phyloP scores from a whole-genome alignment of 768 basidiomycete species.

The Cystobasidium onofrii region DNA sequence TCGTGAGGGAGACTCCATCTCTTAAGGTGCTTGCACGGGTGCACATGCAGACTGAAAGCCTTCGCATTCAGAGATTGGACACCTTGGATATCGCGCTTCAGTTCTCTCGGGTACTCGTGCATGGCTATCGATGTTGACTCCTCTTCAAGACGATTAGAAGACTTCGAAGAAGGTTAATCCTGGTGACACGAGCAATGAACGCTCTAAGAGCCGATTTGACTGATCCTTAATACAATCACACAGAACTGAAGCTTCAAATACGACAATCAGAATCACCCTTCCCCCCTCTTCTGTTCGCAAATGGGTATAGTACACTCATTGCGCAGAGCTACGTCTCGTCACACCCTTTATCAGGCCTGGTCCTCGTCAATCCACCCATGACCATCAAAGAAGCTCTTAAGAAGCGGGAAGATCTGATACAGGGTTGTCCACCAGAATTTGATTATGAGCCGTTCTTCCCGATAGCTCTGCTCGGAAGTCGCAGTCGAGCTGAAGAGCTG shows the following conservation, averaged over 20 bases:
- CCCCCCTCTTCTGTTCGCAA: slow-evolving; percentile 56
- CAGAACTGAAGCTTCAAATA: slow-evolving; percentile 48
- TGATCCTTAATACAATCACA: not conserved
- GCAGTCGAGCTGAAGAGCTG: not conserved
- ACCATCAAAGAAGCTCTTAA: slow-evolving; percentile 47
- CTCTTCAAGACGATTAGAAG: not conserved
- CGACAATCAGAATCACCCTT: slow-evolving; percentile 52
- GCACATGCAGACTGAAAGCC: not conserved
- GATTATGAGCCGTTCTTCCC: slow-evolving; percentile 60
- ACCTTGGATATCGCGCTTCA: slow-evolving; percentile 20
- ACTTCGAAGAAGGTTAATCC: slow-evolving; percentile 33
- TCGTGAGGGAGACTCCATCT: not conserved
- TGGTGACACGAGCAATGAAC: not conserved
- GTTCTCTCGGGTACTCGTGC: slow-evolving; percentile 34
- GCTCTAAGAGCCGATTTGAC: not conserved
- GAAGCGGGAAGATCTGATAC: slow-evolving; percentile 43
- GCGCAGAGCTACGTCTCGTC: slow-evolving; percentile 64
- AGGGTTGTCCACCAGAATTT: slow-evolving; percentile 50
- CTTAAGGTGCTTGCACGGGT: not conserved
- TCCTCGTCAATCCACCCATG: slow-evolving; percentile 56
- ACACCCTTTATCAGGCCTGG: slow-evolving; percentile 57
- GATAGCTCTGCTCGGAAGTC: slow-evolving; percentile 48
- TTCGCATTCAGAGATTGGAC: slow-evolving; percentile 13
- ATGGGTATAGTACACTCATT: slow-evolving; percentile 52
- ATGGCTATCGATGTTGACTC: slow-evolving; percentile 35